A percentile compares a stretch with the other conserved stretches of the same genome.
Evolutionary conservation across 1,139 yeast genomes (phyloP).

Genomic region (Blastobotrys raffinosifermentans): DNA sequence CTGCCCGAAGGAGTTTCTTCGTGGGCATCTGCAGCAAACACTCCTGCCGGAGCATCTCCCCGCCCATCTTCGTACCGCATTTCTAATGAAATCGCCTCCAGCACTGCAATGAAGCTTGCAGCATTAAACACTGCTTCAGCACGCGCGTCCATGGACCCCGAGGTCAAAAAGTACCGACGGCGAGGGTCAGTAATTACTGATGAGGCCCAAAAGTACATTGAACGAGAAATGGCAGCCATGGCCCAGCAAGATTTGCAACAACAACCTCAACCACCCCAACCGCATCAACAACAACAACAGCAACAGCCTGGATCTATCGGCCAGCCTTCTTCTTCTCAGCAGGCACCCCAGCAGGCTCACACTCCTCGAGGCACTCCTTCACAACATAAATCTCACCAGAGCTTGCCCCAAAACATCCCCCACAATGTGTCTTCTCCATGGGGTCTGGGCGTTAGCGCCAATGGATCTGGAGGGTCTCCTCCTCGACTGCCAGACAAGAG

Average conservation of each 20-base stretch:
- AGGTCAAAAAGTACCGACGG: constrained; percentile 28
- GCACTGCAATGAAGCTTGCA: constrained; percentile 35
- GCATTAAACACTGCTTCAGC: constrained; percentile 30
- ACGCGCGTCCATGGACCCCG: constrained; percentile 24
- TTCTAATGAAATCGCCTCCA: constrained; percentile 25
- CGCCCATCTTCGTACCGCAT: constrained; percentile 12
- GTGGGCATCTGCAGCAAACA: constrained; percentile 26
- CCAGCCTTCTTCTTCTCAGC: neutral
- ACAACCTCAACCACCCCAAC: constrained; percentile 1
- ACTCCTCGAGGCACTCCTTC: too few relatives aligned
- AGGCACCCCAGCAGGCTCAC: too few relatives aligned
- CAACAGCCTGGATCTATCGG: neutral
- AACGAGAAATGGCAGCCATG: constrained; percentile 17
- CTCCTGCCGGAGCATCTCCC: constrained; percentile 16
- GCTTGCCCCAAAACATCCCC: too few relatives aligned
- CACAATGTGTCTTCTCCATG: neutral
- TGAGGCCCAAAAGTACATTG: constrained; percentile 19
- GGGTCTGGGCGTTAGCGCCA: neutral
- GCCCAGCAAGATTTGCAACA: constrained; percentile 9
- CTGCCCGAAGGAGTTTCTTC: constrained; percentile 20
- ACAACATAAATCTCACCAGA: neutral
- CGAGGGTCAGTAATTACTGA: constrained; percentile 18
- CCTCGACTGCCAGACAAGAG: neutral
- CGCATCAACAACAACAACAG: neutral
- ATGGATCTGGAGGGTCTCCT: neutral